Conservation (phyloP, 495 filamentous ascomycete genomes). For the Daldinia concentrica region DNA sequence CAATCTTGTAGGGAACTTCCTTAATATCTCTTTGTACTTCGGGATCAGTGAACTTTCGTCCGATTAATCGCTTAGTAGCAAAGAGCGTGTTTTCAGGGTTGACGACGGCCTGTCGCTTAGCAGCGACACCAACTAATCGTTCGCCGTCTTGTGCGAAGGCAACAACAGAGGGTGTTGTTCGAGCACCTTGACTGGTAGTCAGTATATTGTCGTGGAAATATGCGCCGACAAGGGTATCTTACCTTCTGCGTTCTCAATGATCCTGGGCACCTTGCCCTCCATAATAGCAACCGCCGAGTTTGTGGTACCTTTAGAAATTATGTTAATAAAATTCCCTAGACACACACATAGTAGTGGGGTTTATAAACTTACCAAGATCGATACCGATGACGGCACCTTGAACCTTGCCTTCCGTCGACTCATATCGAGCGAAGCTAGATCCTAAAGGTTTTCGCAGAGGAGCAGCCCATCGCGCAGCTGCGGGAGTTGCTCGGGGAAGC, state of each 20-base stretch:
- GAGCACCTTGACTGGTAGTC: conserved; percentile 63
- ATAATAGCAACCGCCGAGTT: conserved; percentile 98
- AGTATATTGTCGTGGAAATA: not conserved
- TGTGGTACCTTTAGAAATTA: conserved; percentile 74
- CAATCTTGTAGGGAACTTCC: conserved; percentile 99
- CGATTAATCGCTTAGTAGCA: conserved; percentile 99
- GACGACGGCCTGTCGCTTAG: conserved; percentile 98
- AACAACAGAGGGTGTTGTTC: conserved; percentile 96
- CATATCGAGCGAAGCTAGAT: conserved; percentile 69
- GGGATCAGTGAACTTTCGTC: conserved; percentile 94
- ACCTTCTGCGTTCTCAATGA: conserved; percentile 95
- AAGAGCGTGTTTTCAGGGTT: conserved; percentile 99
- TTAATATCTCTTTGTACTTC: conserved; percentile 98
- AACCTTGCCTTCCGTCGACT: conserved; percentile 86
- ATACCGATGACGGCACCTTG: conserved; percentile 98
- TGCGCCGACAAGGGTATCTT: not conserved
- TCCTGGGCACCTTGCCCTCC: conserved; percentile 94
- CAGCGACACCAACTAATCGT: conserved; percentile 95
- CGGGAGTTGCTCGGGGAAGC: conserved; percentile 72
- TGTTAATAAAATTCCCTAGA: conserved; percentile 42
- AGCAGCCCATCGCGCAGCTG: conserved; percentile 68
- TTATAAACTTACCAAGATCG: conserved; percentile 81
- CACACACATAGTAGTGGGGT: not conserved
- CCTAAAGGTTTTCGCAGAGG: conserved; percentile 58
- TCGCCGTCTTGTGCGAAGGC: conserved; percentile 97